Evolutionary conservation across 2,329 filamentous ascomycete species (phyloP).

Genomic region (Aspergillus brasiliensis): DNA sequence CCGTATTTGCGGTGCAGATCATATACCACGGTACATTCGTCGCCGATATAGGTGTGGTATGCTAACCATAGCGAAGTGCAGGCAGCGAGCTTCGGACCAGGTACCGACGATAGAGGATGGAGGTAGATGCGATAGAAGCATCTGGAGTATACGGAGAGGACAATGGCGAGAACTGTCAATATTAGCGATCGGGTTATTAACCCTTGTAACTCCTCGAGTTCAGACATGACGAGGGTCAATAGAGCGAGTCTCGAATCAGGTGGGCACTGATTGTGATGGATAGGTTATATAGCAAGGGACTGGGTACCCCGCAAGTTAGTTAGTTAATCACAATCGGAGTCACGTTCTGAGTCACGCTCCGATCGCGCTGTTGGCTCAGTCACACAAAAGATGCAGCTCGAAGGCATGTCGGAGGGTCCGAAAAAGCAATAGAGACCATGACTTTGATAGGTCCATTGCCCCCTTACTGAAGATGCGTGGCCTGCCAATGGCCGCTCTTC

Average conservation of each 20-base stretch:
- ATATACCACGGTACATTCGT: slow-evolving; percentile 31
- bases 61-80: slow-evolving; percentile 37
- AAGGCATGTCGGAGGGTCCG: neutral
- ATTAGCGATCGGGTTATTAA: neutral
- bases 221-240: neutral
- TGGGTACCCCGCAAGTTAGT: neutral
- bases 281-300: neutral
- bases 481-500: neutral
- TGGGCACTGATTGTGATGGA: neutral
- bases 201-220: neutral
- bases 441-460: neutral
- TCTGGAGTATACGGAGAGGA: neutral
- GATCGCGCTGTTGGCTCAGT: neutral
- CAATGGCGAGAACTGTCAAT: neutral
- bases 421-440: neutral
- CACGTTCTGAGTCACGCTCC: neutral
- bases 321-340: neutral
- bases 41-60: slow-evolving; percentile 34
- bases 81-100: slow-evolving; percentile 41
- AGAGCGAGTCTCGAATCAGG: neutral
- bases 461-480: neutral
- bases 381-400: neutral
- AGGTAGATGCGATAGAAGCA: slow-evolving; percentile 38
- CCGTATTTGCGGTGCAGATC: slow-evolving; percentile 39
- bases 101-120: slow-evolving; percentile 44